Evolutionary conservation across 805 yeast genomes (phyloP).

Genomic region (Saturnispora hagleri): DNA sequence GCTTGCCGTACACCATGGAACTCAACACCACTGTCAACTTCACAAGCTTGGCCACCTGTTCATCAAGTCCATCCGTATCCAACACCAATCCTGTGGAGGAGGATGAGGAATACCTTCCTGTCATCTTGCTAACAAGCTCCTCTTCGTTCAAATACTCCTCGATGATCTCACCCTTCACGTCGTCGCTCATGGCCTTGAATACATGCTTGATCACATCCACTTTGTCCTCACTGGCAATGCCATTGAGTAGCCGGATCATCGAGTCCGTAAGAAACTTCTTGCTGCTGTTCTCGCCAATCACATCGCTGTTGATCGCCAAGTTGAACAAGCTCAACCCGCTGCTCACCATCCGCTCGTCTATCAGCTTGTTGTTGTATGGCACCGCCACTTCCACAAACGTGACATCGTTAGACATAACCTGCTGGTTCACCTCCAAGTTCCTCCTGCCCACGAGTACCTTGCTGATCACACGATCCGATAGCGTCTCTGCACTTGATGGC

Average conservation of each 20-base stretch:
- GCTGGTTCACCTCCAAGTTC: constrained; percentile 2
- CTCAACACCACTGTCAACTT: background rate
- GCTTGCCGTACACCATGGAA: background rate
- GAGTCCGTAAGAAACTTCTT: constrained; percentile 13
- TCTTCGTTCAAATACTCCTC: constrained; percentile 16
- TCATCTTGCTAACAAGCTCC: constrained; percentile 1
- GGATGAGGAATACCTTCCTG: background rate
- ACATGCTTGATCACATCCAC: constrained; percentile 1
- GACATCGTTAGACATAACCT: background rate
- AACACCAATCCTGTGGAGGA: background rate
- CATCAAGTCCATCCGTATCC: constrained; percentile 1
- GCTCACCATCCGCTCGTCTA: constrained; percentile 6
- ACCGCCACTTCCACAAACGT: constrained; percentile 7
- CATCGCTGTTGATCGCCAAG: constrained; percentile 14
- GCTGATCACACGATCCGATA: constrained; percentile 2
- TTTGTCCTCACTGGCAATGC: constrained; percentile 9
- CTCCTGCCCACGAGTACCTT: constrained; percentile 6
- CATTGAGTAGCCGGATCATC: constrained; percentile 10
- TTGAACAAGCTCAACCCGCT: constrained; percentile 15
- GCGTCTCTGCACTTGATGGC: constrained; percentile 5
- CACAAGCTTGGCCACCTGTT: constrained; percentile 1
- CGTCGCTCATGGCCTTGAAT: constrained; percentile 11
- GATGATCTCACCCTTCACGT: constrained; percentile 15
- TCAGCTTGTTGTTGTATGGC: background rate
- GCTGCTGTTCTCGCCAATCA: constrained; percentile 4